A percentile compares a stretch with the other conserved stretches of the same genome.
Evolutionary conservation across 2,329 filamentous ascomycete genomes (phyloP).

Genomic region (Claviceps sorghi): DNA sequence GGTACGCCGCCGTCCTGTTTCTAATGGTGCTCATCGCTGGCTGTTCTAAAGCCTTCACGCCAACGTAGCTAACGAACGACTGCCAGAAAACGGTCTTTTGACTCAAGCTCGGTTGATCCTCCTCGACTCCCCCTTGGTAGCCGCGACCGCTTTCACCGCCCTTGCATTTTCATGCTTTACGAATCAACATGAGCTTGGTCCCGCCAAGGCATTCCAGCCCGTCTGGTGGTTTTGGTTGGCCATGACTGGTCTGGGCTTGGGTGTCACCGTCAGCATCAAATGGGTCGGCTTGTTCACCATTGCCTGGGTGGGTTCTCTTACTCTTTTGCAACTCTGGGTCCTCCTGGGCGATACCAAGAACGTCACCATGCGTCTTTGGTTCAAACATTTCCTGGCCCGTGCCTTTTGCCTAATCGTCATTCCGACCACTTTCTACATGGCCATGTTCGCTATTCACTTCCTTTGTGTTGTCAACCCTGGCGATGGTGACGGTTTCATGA

Average conservation of each 20-base stretch:
- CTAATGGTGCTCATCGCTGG: neutral
- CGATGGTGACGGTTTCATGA: slow-evolving; percentile 98
- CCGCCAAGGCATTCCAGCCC: slow-evolving; percentile 69
- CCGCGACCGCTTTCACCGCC: slow-evolving; percentile 83
- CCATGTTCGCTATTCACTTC: slow-evolving; percentile 97
- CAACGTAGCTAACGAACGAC: slow-evolving; percentile 13
- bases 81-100: slow-evolving; percentile 76
- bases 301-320: slow-evolving; percentile 90
- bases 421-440: slow-evolving; percentile 80
- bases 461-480: slow-evolving; percentile 84
- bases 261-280: slow-evolving; percentile 88
- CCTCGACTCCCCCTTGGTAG: slow-evolving; percentile 85
- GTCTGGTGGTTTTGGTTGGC: slow-evolving; percentile 98
- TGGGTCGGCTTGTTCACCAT: slow-evolving; percentile 99
- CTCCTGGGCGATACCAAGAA: slow-evolving; percentile 78
- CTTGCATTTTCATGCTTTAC: slow-evolving; percentile 85
- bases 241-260: slow-evolving; percentile 73
- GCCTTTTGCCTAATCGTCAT: slow-evolving; percentile 85
- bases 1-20: slow-evolving; percentile 40
- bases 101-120: slow-evolving; percentile 93
- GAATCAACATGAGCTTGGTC: slow-evolving; percentile 92
- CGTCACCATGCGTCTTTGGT: slow-evolving; percentile 71
- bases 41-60: neutral
- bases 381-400: slow-evolving; percentile 88
- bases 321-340: slow-evolving; percentile 85